phyloP scores from a whole-genome alignment of 306 rosid species.

The Acacia confusa region DNA sequence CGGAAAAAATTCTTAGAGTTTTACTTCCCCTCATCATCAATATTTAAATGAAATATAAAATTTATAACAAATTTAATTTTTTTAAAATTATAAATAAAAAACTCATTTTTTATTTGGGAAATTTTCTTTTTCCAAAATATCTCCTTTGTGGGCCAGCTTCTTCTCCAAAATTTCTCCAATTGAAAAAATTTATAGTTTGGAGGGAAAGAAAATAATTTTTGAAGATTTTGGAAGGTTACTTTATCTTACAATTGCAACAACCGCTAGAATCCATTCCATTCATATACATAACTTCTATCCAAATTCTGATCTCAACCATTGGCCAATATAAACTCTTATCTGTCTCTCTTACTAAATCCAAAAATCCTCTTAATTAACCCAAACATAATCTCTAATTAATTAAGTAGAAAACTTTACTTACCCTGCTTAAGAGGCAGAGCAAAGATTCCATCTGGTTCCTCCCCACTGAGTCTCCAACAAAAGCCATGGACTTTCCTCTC shows the following conservation, averaged over 20 bases:
- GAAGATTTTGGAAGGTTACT: not conserved
- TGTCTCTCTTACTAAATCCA: not conserved
- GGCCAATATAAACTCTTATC: not conserved
- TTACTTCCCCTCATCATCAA: not conserved
- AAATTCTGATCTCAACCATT: not conserved
- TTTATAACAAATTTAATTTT: not conserved
- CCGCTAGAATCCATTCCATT: not conserved
- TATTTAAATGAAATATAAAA: not conserved
- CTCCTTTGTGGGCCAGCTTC: not conserved
- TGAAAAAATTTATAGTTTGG: not conserved
- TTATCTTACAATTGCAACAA: not conserved
- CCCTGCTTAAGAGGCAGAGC: constrained; percentile 65
- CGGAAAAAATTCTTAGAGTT: not conserved
- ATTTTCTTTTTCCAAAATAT: not conserved
- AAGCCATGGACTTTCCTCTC: constrained; percentile 71
- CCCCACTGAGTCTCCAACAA: constrained; percentile 90
- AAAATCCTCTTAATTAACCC: not conserved
- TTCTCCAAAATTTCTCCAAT: not conserved
- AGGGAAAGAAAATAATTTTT: not conserved
- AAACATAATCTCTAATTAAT: not conserved
- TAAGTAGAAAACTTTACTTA: constrained; percentile 22
- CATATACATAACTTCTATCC: not conserved
- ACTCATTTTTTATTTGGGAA: not conserved
- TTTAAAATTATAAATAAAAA: not conserved
- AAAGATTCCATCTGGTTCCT: constrained; percentile 83